Conservation (phyloP, 169 alveolate species). For the Eimeria necatrix region DNA sequence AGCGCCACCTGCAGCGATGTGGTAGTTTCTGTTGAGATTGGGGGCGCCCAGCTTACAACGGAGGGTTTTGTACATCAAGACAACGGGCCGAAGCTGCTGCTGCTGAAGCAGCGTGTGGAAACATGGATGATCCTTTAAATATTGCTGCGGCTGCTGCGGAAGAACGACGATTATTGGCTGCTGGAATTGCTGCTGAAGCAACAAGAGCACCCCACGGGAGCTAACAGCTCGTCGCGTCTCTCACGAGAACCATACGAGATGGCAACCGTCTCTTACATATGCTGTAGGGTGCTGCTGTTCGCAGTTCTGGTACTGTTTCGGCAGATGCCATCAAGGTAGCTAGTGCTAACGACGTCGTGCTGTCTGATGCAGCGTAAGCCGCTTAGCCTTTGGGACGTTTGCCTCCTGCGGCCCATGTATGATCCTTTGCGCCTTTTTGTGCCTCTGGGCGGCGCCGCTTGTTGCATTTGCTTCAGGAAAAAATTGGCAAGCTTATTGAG, state of each 20-base stretch:
- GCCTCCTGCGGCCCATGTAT: too few species aligned
- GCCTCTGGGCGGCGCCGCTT: background rate
- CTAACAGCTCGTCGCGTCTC: background rate
- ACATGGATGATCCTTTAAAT: background rate
- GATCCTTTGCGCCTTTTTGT: background rate
- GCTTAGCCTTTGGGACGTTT: too few species aligned
- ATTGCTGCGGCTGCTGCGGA: slow-evolving; percentile 50
- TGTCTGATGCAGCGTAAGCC: too few species aligned
- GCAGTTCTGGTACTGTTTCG: background rate
- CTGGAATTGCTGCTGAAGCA: slow-evolving; percentile 37
- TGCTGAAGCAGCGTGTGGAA: background rate
- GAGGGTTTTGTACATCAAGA: background rate
- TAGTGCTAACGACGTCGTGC: background rate
- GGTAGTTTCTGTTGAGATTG: background rate
- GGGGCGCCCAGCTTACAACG: background rate
- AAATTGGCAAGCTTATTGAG: background rate
- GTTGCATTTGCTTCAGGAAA: slow-evolving; percentile 8
- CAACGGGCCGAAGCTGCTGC: background rate
- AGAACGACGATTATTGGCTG: slow-evolving; percentile 51
- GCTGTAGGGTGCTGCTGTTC: background rate
- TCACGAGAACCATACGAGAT: slow-evolving; percentile 9
- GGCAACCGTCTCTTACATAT: slow-evolving; percentile 15
- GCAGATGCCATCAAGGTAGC: background rate
- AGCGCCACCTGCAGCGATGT: background rate
- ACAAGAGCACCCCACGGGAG: slow-evolving; percentile 44